phyloP scores from a whole-genome alignment of 768 basidiomycete species.

The Lanmaoa rubissima region DNA sequence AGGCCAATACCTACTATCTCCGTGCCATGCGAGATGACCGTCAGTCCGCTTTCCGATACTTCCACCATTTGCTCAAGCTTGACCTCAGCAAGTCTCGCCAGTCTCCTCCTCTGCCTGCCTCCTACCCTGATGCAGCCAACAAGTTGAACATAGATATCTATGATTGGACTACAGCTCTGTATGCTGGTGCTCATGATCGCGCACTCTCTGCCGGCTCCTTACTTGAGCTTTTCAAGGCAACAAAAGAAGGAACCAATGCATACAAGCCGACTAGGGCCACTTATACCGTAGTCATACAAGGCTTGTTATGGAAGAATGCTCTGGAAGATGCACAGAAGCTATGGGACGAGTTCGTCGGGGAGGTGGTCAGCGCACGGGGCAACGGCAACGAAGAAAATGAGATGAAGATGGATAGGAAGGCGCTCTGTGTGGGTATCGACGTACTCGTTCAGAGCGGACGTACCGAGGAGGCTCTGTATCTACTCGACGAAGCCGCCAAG shows the following conservation, averaged over 20 bases:
- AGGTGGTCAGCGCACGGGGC: conserved; percentile 7
- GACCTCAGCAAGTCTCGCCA: conserved; percentile 20
- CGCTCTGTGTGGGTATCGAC: conserved; percentile 51
- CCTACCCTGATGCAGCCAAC: not conserved
- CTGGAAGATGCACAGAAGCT: conserved; percentile 39
- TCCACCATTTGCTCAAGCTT: conserved; percentile 36
- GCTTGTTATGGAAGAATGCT: conserved; percentile 45
- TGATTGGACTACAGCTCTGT: conserved; percentile 47
- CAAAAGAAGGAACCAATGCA: conserved; percentile 22
- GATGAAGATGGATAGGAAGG: conserved; percentile 42
- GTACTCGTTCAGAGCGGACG: conserved; percentile 44
- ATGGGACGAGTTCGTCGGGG: conserved; percentile 40
- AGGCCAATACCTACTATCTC: conserved; percentile 45
- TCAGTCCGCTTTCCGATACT: conserved; percentile 47
- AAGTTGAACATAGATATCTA: conserved; percentile 40
- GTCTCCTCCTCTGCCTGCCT: not conserved
- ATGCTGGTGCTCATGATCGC: conserved; percentile 43
- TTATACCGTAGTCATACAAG: conserved; percentile 55
- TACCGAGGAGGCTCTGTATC: conserved; percentile 46
- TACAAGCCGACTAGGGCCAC: conserved; percentile 45
- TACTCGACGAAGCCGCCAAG: conserved; percentile 44
- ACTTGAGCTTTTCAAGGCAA: conserved; percentile 38
- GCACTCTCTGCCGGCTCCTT: conserved; percentile 33
- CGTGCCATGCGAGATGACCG: conserved; percentile 40
- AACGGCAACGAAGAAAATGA: conserved; percentile 1